Evolutionary conservation across 257 asterid genomes (phyloP).

Genomic region (Prunella vulgaris): DNA sequence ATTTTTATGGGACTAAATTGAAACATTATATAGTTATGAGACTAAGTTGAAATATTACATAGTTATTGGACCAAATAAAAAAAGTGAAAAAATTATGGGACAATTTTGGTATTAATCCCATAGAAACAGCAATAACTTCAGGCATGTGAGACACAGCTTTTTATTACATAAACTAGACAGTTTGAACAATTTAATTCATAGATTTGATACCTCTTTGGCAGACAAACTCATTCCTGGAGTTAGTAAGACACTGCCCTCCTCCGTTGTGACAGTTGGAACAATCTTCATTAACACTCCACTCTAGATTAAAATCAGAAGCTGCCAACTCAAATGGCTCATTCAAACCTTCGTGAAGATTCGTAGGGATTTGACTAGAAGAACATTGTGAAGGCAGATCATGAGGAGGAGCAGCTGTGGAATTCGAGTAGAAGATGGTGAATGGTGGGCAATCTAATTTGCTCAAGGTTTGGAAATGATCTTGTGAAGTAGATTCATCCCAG

Average conservation of each 20-base stretch:
- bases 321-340: neutral
- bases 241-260: constrained; percentile 39
- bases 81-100: too few species aligned
- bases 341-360: neutral
- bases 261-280: constrained; percentile 26
- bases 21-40: too few species aligned
- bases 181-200: too few species aligned
- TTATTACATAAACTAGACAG: too few species aligned
- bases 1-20: too few species aligned
- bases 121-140: too few species aligned
- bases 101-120: too few species aligned
- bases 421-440: neutral
- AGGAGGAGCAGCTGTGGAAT: too few species aligned
- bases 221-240: neutral
- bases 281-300: constrained; percentile 31
- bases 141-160: too few species aligned
- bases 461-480: neutral
- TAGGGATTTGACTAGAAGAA: constrained; percentile 22
- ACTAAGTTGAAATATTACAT: too few species aligned
- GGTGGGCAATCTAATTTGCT: neutral
- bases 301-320: constrained; percentile 17
- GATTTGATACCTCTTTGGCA: constrained; percentile 34
- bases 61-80: too few species aligned
- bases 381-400: neutral
- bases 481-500: accelerated